phyloP scores from a whole-genome alignment of 805 yeast genomes.

The Kluyveromyces wickerhamii region DNA sequence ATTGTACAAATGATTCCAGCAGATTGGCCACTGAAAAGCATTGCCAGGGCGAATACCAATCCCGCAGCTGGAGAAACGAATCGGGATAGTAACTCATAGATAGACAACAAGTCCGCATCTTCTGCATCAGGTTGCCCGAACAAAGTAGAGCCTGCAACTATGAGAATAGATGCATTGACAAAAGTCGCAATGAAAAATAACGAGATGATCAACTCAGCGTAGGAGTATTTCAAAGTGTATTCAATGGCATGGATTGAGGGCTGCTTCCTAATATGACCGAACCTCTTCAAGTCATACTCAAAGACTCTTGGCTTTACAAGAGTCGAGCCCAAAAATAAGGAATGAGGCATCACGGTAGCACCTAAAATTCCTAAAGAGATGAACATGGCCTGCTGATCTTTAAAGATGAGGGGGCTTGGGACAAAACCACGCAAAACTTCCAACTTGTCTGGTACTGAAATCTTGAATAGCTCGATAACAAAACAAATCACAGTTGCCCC shows the following conservation, averaged over 20 bases:
- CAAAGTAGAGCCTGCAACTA: conserved; percentile 86
- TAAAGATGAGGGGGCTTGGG: conserved; percentile 53
- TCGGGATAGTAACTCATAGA: conserved; percentile 59
- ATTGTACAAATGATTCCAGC: conserved; percentile 93
- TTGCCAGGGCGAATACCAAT: conserved; percentile 77
- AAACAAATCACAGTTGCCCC: conserved; percentile 71
- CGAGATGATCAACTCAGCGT: conserved; percentile 75
- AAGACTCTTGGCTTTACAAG: conserved; percentile 76
- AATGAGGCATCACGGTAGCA: conserved; percentile 94
- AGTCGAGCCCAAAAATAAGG: conserved; percentile 77
- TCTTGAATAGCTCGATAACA: conserved; percentile 55
- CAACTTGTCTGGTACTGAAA: conserved; percentile 43
- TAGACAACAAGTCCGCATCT: conserved; percentile 76
- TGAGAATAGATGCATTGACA: conserved; percentile 82
- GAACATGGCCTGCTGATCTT: conserved; percentile 63
- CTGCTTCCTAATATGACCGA: conserved; percentile 40
- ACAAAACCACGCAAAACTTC: conserved; percentile 59
- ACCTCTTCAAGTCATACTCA: conserved; percentile 60
- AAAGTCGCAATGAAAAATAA: conserved; percentile 84
- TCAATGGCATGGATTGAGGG: conserved; percentile 78
- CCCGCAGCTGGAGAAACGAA: conserved; percentile 85
- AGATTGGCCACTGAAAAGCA: conserved; percentile 85
- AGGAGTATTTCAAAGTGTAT: conserved; percentile 71
- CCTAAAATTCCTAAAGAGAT: conserved; percentile 80
- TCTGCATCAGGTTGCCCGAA: conserved; percentile 55